Evolutionary conservation across 306 rosid species (phyloP).

Genomic region (Cucurbita ficifolia): DNA sequence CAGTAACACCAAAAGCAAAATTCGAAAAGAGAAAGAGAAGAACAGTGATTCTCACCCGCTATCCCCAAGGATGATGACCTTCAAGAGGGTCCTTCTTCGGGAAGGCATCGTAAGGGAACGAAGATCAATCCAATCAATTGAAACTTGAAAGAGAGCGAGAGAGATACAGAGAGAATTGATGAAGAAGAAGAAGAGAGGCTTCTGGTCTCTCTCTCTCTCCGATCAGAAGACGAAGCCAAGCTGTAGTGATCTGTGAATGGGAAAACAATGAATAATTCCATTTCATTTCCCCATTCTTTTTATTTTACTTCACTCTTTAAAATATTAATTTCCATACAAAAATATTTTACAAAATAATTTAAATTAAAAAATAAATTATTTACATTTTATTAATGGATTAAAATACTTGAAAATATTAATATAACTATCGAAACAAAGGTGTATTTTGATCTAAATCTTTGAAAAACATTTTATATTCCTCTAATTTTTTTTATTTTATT

Average conservation of each 20-base stretch:
- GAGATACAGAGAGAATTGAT: background rate
- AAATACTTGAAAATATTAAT: no score
- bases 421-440: no score
- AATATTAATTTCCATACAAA: no score
- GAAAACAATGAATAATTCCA: background rate
- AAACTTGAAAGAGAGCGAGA: background rate
- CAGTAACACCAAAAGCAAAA: background rate
- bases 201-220: conserved; percentile 6
- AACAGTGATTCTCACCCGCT: conserved; percentile 53
- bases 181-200: background rate
- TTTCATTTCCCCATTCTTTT: background rate
- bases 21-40: background rate
- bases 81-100: conserved; percentile 88
- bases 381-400: no score
- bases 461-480: no score
- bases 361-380: no score
- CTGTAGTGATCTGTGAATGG: conserved; percentile 3
- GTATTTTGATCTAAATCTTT: no score
- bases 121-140: conserved; percentile 14
- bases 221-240: conserved; percentile 1
- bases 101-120: conserved; percentile 56
- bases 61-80: conserved; percentile 98
- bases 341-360: no score
- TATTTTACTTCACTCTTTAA: no score
- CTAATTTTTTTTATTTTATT: no score